These are phyloP conservation scores for Fagopyrum tataricum DNA, from an alignment of 148 eudicot species.

Conservation along the genomic window DNA sequence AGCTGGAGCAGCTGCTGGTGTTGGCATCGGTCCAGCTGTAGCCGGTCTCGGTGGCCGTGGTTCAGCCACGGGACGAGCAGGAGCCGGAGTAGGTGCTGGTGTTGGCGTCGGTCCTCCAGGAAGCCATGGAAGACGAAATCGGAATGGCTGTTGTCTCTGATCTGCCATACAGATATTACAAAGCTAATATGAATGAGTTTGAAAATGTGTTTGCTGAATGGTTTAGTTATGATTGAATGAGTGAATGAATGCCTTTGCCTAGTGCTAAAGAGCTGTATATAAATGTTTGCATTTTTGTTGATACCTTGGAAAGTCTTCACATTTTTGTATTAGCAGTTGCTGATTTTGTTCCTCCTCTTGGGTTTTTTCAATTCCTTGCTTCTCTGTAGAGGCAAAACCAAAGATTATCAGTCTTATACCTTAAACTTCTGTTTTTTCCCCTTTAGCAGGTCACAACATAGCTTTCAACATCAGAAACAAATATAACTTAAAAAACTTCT, in stretches of 20 bases:
- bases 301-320: slow-evolving; percentile 29
- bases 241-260: background rate
- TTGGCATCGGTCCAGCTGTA: slow-evolving; percentile 14
- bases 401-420: background rate
- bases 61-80: slow-evolving; percentile 20
- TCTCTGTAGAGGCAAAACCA: background rate
- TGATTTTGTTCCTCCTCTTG: background rate
- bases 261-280: slow-evolving; percentile 10
- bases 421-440: background rate
- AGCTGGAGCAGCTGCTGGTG: slow-evolving; percentile 11
- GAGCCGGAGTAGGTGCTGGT: slow-evolving; percentile 16
- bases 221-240: background rate
- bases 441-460: background rate
- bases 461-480: background rate
- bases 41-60: slow-evolving; percentile 8
- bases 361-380: slow-evolving; percentile 7
- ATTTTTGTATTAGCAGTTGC: slow-evolving; percentile 9
- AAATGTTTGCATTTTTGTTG: slow-evolving; percentile 18
- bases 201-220: background rate
- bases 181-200: slow-evolving; percentile 3
- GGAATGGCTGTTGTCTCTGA: slow-evolving; percentile 33
- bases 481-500: too few relatives aligned
- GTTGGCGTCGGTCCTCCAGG: background rate
- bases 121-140: slow-evolving; percentile 47
- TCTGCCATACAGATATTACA: slow-evolving; percentile 29